Conservation (phyloP, 2,329 filamentous ascomycete genomes). For the Fusarium brachygibbosum region DNA sequence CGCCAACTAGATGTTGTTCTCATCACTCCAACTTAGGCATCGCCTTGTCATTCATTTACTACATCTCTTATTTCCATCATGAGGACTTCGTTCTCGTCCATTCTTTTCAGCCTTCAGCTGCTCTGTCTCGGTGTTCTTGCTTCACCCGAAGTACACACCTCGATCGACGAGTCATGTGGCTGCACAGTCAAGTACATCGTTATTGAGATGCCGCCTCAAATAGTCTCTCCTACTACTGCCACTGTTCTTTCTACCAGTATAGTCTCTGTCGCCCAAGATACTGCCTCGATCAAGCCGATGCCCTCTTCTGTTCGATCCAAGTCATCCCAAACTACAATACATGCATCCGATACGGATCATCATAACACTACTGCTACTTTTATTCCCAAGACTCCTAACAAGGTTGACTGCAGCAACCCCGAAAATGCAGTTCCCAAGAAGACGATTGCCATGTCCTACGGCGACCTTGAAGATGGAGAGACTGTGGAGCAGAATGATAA, state of each 20-base stretch:
- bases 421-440: slow-evolving; percentile 22
- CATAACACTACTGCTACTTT: slow-evolving; percentile 23
- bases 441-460: slow-evolving; percentile 20
- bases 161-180: slow-evolving; percentile 18
- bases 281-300: neutral
- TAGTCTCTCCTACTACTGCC: neutral
- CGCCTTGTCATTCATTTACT: slow-evolving; percentile 21
- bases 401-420: slow-evolving; percentile 5
- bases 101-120: slow-evolving; percentile 28
- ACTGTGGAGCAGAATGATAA: neutral
- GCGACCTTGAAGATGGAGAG: neutral
- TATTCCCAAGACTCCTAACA: slow-evolving; percentile 11
- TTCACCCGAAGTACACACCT: neutral
- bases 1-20: neutral
- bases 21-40: neutral
- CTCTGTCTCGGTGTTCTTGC: neutral
- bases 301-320: neutral
- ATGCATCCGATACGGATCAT: neutral
- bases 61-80: slow-evolving; percentile 1
- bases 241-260: neutral
- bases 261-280: neutral
- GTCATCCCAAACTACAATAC: slow-evolving; percentile 9
- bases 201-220: slow-evolving; percentile 16
- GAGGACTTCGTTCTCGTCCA: slow-evolving; percentile 30
- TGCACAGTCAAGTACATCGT: slow-evolving; percentile 28